These are phyloP conservation scores for Nelumbo lutea DNA, from an alignment of 164 flowering plant species.

Conservation along the genomic window DNA sequence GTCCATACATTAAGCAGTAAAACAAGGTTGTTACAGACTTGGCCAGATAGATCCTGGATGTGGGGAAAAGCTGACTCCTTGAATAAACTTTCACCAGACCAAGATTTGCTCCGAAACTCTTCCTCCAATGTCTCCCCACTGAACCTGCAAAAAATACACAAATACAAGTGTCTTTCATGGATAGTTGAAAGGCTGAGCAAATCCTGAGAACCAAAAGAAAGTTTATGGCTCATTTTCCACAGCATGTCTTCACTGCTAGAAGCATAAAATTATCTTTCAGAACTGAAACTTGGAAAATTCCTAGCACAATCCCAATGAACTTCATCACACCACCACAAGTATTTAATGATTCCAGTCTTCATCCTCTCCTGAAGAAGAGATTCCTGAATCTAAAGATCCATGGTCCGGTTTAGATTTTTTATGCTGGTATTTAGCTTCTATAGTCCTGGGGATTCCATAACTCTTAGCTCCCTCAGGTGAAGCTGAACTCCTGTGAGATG, in stretches of 20 bases:
- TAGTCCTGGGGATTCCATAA: neutral
- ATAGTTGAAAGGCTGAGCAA: constrained; percentile 19
- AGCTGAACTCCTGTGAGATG: constrained; percentile 4
- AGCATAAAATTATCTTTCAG: constrained; percentile 9
- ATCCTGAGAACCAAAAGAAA: constrained; percentile 26
- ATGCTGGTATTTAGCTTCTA: constrained; percentile 5
- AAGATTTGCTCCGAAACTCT: constrained; percentile 17
- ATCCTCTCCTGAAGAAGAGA: constrained; percentile 16
- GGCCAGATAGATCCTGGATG: constrained; percentile 24
- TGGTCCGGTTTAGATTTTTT: constrained; percentile 8
- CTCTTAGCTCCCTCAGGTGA: constrained; percentile 6
- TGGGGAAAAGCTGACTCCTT: constrained; percentile 23
- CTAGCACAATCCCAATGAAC: constrained; percentile 4
- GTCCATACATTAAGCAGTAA: constrained; percentile 46
- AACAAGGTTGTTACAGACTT: constrained; percentile 41
- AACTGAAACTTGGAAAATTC: constrained; percentile 8
- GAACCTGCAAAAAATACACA: constrained; percentile 52
- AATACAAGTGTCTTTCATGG: constrained; percentile 23
- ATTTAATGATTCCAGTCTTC: constrained; percentile 8
- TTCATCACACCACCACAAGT: constrained; percentile 9
- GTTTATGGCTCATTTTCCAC: constrained; percentile 15
- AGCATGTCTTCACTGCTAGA: constrained; percentile 6
- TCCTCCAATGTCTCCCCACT: constrained; percentile 19
- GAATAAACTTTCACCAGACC: constrained; percentile 24
- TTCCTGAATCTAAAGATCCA: constrained; percentile 10